Evolutionary conservation across 129 eudicot species (phyloP), one percentile per base, ranked within the genome.

Genomic region (Chrysanthemum makinoi): DNA sequence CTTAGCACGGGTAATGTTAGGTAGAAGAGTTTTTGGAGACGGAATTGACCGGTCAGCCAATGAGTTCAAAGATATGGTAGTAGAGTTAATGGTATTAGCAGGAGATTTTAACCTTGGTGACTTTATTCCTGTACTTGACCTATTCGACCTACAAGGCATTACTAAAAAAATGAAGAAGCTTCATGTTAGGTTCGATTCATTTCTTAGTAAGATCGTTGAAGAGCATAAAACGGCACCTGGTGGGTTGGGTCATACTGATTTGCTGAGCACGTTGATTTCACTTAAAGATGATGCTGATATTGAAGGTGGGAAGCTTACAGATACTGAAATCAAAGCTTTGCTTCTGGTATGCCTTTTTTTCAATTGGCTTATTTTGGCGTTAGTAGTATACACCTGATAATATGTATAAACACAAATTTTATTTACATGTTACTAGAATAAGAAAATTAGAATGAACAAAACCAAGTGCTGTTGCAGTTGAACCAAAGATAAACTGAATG

Each of bases 51-150:
- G 64, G 0, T 82, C 87, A 68, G 87, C 98, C 12, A 87, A 86
- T 39, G 98, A 89, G 74, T 94, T 94, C 68, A 94, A 90, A 59
- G 77, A 73, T n/a, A 94, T 94, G 98, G 97, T 94, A 73, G 89
- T 85, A 70, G 97, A 94, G 82, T 14, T 90, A 50, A 94, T 86
- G 97, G 86, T 64, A 15, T 66, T 89, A 43, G 93, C 91, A 10
- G 98, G 98, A 10, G 98, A 77, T 9, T 94, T 94, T 66, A 89
- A 94, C 81, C 56, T 94, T 6, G 97, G 97, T 0, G 98, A 94
- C 20, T 94, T 89, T 52, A 86, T 94, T 9, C 98, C 97, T 6
- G 68, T 79, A 14, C 88, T 94, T 11, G 97, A 89, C 12, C 28
- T 83, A 72, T 62, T 89, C 0, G 97, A 94, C 49, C 44, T 94